phyloP scores from a whole-genome alignment of 116 monocot genomes.

The Dioscorea cayenensis region DNA sequence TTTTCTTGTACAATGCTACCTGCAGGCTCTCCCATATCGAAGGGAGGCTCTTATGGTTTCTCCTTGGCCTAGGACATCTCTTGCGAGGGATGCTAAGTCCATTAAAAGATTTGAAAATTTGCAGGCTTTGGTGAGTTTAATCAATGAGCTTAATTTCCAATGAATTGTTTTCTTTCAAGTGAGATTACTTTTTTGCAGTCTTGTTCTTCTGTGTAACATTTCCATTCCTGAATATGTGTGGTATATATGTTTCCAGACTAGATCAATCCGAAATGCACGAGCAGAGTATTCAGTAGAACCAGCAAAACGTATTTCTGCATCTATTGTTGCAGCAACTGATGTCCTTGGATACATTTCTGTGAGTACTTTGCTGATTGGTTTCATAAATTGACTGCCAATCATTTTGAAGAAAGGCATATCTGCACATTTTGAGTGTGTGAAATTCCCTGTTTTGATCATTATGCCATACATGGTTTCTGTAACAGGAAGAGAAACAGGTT shows the following conservation, averaged over 20 bases:
- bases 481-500: conserved; percentile 81
- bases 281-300: conserved; percentile 99
- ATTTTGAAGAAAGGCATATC: background rate
- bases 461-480: background rate
- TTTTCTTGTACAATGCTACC: background rate
- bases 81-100: conserved; percentile 62
- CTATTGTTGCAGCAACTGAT: conserved; percentile 70
- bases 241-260: conserved; percentile 35
- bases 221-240: background rate
- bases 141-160: background rate
- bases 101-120: conserved; percentile 94
- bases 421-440: background rate
- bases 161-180: background rate
- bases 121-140: conserved; percentile 63
- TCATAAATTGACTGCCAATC: no score
- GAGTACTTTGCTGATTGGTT: conserved; percentile 19
- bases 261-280: conserved; percentile 81
- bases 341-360: conserved; percentile 81
- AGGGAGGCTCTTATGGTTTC: conserved; percentile 69
- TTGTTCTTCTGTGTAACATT: background rate
- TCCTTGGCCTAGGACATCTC: conserved; percentile 66
- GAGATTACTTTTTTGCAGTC: background rate
- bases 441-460: background rate
- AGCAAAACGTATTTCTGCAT: conserved; percentile 88
- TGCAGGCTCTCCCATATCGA: conserved; percentile 79